Evolutionary conservation across 306 rosid genomes (phyloP).

Genomic region (Delonix regia): DNA sequence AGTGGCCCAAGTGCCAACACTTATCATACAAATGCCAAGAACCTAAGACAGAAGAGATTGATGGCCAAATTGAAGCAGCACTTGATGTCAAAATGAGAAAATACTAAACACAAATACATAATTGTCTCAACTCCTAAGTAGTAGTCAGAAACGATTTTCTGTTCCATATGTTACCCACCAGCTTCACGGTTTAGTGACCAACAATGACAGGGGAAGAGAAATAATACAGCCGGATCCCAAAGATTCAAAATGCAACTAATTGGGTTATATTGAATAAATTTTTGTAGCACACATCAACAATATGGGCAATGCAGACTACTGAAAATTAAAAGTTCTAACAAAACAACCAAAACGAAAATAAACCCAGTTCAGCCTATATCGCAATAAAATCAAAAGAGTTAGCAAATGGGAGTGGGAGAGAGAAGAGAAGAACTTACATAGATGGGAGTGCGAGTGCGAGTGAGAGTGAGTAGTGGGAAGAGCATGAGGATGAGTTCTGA

Average conservation of each 20-base stretch:
- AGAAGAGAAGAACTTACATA: slow-evolving; percentile 38
- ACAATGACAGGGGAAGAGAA: neutral
- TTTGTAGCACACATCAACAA: neutral
- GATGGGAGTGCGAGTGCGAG: slow-evolving; percentile 30
- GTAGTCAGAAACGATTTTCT: neutral
- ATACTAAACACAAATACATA: neutral
- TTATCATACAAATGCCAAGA: neutral
- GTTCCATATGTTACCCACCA: neutral
- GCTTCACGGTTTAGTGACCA: neutral
- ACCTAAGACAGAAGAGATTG: neutral
- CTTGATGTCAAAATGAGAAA: neutral
- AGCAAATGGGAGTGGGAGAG: neutral
- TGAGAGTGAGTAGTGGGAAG: slow-evolving; percentile 26
- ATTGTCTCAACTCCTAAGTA: neutral
- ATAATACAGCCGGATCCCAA: neutral
- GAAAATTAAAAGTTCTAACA: neutral
- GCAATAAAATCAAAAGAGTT: neutral
- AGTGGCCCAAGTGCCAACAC: neutral
- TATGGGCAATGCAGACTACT: neutral
- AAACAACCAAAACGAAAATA: neutral
- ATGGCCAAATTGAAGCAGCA: neutral
- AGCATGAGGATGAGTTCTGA: slow-evolving; percentile 47
- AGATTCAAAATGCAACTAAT: neutral
- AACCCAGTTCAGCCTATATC: neutral
- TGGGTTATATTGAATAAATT: neutral